Evolutionary conservation across 2,329 filamentous ascomycete species (phyloP).

Genomic region (Mollisia scopiformis): DNA sequence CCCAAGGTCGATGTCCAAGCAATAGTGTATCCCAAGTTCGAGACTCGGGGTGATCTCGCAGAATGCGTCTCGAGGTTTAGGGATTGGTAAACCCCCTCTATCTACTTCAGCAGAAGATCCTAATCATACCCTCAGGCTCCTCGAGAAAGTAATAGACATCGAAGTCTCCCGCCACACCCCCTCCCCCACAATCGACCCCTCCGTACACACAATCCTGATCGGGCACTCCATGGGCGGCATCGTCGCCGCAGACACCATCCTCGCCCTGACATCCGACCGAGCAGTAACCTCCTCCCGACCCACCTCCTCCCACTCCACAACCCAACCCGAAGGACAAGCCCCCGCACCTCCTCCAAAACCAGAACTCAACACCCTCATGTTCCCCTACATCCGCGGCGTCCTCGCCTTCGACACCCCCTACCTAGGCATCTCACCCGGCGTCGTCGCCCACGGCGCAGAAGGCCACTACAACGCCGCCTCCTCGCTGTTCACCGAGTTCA

Average conservation of each 20-base stretch:
- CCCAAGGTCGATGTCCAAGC: conserved; percentile 70
- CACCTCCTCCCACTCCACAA: conserved; percentile 6
- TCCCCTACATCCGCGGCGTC: conserved; percentile 88
- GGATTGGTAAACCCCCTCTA: conserved; percentile 60
- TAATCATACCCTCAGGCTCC: conserved; percentile 61
- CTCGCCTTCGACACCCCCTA: conserved; percentile 95
- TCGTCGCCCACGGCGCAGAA: conserved; percentile 86
- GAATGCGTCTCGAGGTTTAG: conserved; percentile 74
- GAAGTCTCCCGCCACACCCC: conserved; percentile 82
- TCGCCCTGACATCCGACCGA: conserved; percentile 58
- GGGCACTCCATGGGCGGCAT: conserved; percentile 95
- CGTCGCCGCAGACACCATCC: conserved; percentile 85
- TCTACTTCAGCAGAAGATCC: background rate
- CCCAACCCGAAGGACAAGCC: background rate
- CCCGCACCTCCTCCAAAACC: conserved; percentile 15
- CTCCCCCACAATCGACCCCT: conserved; percentile 84
- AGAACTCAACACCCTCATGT: conserved; percentile 72
- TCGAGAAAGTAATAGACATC: conserved; percentile 91
- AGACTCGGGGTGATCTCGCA: conserved; percentile 77
- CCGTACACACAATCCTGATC: conserved; percentile 78
- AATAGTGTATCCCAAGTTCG: conserved; percentile 78
- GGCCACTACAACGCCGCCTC: conserved; percentile 78
- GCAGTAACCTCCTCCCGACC: conserved; percentile 26
- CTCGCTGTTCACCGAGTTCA: conserved; percentile 67
- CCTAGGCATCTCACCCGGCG: conserved; percentile 77